Conservation (phyloP, 2,329 filamentous ascomycete species). For the Albophoma yamanashiensis region DNA sequence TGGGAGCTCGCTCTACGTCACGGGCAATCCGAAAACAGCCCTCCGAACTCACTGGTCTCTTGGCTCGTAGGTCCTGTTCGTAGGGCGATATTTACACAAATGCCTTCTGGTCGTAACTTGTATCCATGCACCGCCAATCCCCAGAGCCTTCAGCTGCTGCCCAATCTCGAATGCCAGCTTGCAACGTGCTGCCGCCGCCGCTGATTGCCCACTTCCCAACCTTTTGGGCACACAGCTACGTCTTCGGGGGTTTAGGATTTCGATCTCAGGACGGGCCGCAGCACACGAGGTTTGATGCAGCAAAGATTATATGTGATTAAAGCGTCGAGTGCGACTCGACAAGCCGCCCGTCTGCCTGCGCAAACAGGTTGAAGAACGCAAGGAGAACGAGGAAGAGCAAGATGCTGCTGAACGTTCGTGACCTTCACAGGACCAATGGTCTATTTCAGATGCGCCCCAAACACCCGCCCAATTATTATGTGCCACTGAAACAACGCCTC, state of each 20-base stretch:
- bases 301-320: neutral
- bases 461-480: constrained; percentile 6
- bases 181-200: neutral
- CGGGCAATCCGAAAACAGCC: neutral
- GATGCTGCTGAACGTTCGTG: neutral
- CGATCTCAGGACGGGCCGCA: neutral
- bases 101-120: neutral
- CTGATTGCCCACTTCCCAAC: neutral
- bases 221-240: neutral
- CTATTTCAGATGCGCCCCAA: constrained; percentile 9
- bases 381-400: neutral
- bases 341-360: neutral
- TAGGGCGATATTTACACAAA: neutral
- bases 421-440: constrained; percentile 2
- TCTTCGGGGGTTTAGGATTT: too few relatives aligned
- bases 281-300: neutral
- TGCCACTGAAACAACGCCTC: constrained; percentile 11
- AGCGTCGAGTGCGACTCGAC: neutral
- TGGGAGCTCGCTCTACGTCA: neutral
- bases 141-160: neutral
- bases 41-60: neutral
- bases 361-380: neutral
- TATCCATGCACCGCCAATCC: neutral
- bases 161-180: neutral
- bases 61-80: neutral